Conservation (phyloP, 2,329 filamentous ascomycete species). For the Pyricularia pennisetigena region DNA sequence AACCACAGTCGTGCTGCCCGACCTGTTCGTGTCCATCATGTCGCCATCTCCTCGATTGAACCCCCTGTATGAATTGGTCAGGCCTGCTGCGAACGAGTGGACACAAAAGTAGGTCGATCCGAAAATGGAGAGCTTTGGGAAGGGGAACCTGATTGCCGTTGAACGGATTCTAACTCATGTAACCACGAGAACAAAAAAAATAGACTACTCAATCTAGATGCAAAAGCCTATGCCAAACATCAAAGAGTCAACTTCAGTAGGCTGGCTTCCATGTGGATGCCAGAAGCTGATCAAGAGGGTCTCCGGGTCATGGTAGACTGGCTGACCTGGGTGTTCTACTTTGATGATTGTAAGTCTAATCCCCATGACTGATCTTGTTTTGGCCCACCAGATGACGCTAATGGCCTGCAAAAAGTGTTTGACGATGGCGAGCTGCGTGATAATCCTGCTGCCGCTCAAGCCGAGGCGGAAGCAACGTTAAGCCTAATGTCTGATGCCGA, state of each 20-base stretch:
- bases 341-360: constrained; percentile 1
- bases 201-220: background rate
- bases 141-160: background rate
- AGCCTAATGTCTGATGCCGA: background rate
- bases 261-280: constrained; percentile 3
- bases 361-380: too few species aligned
- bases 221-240: background rate
- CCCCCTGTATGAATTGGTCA: background rate
- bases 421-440: constrained; percentile 2
- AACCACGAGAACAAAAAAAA: background rate
- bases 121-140: background rate
- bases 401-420: background rate
- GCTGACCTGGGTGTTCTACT: constrained; percentile 3
- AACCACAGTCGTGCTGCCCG: background rate
- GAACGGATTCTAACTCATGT: background rate
- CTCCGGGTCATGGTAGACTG: constrained; percentile 4
- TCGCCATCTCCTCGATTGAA: background rate
- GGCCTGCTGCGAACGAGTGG: background rate
- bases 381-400: background rate
- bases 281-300: constrained; percentile 1
- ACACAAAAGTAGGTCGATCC: background rate
- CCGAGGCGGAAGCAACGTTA: constrained; percentile 1
- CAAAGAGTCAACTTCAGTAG: constrained; percentile 1
- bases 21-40: constrained; percentile 3
- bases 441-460: background rate